Base-by-base conservation (phyloP, 345 rosid species). In the Citrus unshiu region DNA sequence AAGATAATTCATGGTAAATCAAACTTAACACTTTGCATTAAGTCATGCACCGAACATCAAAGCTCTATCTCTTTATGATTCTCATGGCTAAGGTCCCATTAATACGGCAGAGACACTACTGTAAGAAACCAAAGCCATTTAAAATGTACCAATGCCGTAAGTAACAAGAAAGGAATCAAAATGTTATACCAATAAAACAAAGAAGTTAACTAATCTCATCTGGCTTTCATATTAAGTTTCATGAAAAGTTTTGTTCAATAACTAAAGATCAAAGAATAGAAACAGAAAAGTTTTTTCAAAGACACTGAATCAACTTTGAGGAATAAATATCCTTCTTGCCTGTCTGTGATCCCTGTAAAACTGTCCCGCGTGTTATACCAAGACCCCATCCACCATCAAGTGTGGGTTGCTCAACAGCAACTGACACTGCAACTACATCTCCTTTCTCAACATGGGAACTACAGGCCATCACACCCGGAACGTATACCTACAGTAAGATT, bases 381-480 rank as follows among this genome's bases (percentile, higher is more conserved):
- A 85, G 77, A 70, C 89, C 85, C 98, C 95, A 94, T 80, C 90
- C 89, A 82, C 94, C 93, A 80, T 89, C 91, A 75, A 86, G 76
- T 78, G 78, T 75, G 29, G 91, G 90, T 75, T 91, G 97, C 89
- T 96, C 99, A 54, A 90, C 74, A 32, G 95, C 97, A 85, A 91
- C 99, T 76, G 98, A 94, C 85, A 96, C 98, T 74, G 99, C 98
- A 85, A 96, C 97, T 34, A 40, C 68, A 79, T 94, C 98, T 74
- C 99, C 99, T 88, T 88, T 87, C 88, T 96, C 99, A 24, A 94
- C 99, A 91, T 89, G 98, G 61, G 98, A 90, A 82, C 97, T 94
- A 83, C 99, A 94, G 74, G 98, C 99, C 93, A 93, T 73, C 61
- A 91, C 94, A 86, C 99, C 99, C 67, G 99, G 99, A 73, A 96